Evolutionary conservation across 768 basidiomycete genomes (phyloP).

Genomic region (Mrakia frigida): DNA sequence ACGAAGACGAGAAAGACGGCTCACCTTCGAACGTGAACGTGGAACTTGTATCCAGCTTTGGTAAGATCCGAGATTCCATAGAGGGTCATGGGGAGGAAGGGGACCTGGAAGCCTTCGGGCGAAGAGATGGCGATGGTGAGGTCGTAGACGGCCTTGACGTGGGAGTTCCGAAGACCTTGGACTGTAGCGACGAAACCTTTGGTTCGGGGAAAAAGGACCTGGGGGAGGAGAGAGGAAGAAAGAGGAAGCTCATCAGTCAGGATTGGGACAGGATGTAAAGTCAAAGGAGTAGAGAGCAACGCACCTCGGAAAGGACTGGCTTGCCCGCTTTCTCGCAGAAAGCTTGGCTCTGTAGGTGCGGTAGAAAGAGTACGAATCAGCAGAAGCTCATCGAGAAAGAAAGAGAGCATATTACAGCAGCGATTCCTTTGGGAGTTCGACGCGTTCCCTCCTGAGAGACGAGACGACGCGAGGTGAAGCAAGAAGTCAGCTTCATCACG

Average conservation of each 20-base stretch:
- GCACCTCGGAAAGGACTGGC: conserved; percentile 13
- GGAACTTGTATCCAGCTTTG: background rate
- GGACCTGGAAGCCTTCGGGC: background rate
- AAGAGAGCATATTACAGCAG: background rate
- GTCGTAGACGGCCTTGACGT: conserved; percentile 18
- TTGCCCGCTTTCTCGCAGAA: conserved; percentile 11
- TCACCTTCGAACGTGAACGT: background rate
- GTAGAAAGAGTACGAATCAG: background rate
- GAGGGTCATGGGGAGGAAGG: background rate
- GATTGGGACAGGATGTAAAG: background rate
- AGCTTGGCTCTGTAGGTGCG: background rate
- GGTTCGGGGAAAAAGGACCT: conserved; percentile 7
- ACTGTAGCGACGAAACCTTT: conserved; percentile 17
- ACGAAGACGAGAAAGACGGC: background rate
- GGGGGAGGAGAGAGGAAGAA: background rate
- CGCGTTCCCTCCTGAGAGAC: conserved; percentile 6
- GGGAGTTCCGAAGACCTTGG: conserved; percentile 6
- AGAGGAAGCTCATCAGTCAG: background rate
- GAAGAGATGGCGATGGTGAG: conserved; percentile 5
- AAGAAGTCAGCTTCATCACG: background rate
- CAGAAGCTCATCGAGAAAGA: background rate
- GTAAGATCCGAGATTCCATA: background rate
- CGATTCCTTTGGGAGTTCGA: background rate
- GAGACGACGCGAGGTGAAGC: background rate
- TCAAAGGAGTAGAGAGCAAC: background rate